Base-by-base conservation (phyloP, 2,329 filamentous ascomycete genomes). In the Sphaerostilbella broomeana region DNA sequence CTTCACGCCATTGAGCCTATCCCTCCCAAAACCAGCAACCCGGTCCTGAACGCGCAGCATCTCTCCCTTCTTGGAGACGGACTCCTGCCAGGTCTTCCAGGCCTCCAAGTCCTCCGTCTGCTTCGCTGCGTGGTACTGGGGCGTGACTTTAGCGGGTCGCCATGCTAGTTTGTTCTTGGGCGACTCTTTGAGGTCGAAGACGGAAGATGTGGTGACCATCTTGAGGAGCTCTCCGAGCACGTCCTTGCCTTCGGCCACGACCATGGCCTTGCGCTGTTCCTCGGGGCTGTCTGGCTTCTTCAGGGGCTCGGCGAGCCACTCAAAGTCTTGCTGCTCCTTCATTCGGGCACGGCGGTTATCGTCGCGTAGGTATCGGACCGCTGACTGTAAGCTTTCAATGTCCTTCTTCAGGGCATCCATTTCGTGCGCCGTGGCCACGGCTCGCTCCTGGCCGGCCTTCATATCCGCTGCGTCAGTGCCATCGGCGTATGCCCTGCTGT, bases 371-470 rank as follows among this genome's bases (percentile, higher is more conserved):
- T 79, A 84, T 9, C 79, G 72, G 31, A 86, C 76, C 1, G 81
- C 79, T 2, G 75, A 72, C 54, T 85, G 72, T 40, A 84, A 60
- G 49, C 68, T 70, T 40, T 69, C 70, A 51, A 88, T 79, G 44
- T 90, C 81, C 49, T 72, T 72, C 58, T 81, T 79, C 49, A 89
- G 74, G 8, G 69, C 68, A 48, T 88, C 82, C 63, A 88, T 80
- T 59, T 90, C 83, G 38, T 79, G 75, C 19, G 79, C 79, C 1
- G 79, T 84, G 4, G 80, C 77, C 32, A 84, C 80, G 19, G 81
- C 79, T 18, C 77, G 74, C 54, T 84, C 78, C 53, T 81, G 73
- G 16, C 77, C 75, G 9, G 74, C 71, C 59, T 75, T 76, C 43
- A 69, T 65, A 11, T 66, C 68, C 12, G 65, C 69, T 29, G 68